These are phyloP conservation scores for Claviceps paspali DNA, from an alignment of 2,329 filamentous ascomycete species.

Conservation along the genomic window DNA sequence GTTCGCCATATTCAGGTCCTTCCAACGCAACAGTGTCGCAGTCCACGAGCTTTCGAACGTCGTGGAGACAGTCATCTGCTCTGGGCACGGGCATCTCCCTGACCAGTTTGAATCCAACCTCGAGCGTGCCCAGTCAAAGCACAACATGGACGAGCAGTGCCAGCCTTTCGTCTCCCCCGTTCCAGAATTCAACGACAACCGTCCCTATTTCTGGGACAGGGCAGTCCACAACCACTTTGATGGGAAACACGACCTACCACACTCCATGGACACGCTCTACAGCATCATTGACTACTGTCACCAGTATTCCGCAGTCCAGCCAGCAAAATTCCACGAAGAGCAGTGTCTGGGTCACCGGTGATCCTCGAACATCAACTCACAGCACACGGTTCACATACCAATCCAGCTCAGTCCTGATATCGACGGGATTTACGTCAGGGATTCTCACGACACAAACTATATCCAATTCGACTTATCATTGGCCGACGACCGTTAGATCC, in stretches of 20 bases:
- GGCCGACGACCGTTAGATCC: not conserved
- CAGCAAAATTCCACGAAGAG: not conserved
- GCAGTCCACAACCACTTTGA: not conserved
- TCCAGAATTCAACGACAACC: slow-evolving; percentile 3
- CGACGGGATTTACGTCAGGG: not conserved
- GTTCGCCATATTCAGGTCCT: not conserved
- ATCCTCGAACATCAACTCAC: not conserved
- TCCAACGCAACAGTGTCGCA: slow-evolving; percentile 1
- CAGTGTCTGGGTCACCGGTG: not conserved
- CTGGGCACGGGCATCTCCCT: slow-evolving; percentile 1
- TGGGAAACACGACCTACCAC: not conserved
- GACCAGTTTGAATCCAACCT: not conserved
- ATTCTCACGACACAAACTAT: not conserved
- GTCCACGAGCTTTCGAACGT: not conserved
- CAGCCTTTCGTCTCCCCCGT: not conserved
- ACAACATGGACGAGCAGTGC: not conserved
- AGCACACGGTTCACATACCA: slow-evolving; percentile 1
- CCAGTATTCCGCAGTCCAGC: not conserved
- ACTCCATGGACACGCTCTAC: not conserved
- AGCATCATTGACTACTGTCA: not conserved
- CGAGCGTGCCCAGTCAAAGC: not conserved
- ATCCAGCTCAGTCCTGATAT: slow-evolving; percentile 1
- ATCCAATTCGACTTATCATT: slow-evolving; percentile 1
- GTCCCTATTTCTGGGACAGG: slow-evolving; percentile 10
- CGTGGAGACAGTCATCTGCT: slow-evolving; percentile 2